These are phyloP conservation scores for Paramecium sexaurelia DNA, from an alignment of 73 alveolate species.

Conservation along the genomic window DNA sequence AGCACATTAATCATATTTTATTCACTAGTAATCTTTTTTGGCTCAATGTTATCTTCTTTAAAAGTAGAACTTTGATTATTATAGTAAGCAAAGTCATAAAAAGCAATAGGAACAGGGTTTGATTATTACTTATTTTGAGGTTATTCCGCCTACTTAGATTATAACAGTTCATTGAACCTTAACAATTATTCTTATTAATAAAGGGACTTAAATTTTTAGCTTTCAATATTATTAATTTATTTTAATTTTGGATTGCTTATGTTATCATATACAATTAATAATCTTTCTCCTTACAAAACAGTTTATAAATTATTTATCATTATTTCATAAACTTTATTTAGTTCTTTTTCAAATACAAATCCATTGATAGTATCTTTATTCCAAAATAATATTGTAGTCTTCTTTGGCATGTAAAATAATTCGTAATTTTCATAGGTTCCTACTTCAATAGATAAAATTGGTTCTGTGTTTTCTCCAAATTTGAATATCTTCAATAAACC, in stretches of 20 bases:
- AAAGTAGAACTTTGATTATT: background rate
- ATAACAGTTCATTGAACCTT: background rate
- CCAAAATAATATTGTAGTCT: constrained; percentile 2
- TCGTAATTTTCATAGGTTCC: background rate
- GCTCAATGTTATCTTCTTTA: background rate
- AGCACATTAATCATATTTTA: background rate
- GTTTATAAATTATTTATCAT: background rate
- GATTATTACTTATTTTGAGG: background rate
- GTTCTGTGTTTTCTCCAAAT: background rate
- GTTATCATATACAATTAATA: constrained; percentile 26
- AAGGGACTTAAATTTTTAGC: background rate
- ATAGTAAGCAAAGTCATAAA: background rate
- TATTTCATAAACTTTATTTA: background rate
- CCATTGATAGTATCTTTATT: background rate
- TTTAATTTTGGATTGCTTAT: background rate
- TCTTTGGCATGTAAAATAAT: background rate
- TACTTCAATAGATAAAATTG: background rate
- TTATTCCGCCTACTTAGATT: background rate
- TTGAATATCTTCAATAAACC: background rate
- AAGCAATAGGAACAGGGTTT: background rate
- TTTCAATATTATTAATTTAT: background rate
- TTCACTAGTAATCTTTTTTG: background rate
- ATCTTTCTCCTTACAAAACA: background rate
- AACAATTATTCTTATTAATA: background rate
- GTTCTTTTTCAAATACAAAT: background rate